Base-by-base conservation (phyloP, 371 early-diverging fungal species). In the Thermomucor indicae-seudaticae region DNA sequence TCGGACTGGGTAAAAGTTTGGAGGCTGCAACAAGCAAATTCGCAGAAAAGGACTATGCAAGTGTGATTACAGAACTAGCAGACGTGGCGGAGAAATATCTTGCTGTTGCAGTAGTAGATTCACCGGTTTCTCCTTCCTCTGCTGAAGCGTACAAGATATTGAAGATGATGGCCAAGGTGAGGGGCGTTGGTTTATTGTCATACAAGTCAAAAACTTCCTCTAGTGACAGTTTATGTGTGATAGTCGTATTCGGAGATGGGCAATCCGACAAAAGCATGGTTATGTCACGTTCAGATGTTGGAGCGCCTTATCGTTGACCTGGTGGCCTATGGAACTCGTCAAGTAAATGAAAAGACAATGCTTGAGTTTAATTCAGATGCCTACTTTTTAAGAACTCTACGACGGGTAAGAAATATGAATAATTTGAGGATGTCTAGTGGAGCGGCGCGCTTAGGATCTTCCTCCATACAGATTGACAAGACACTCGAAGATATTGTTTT, bases 11-110 rank as follows among this genome's bases (percentile, higher is more conserved):
- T 4, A 62, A 59, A n/a, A n/a, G 57, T 8, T 35, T 61, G 28
- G 44, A 71, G 30, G 65, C 68, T 7, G 79, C 79, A 2, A 67
- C 66, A 22, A 49, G 62, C 24, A 57, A 70, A 34, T 70, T 72
- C 46, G 61, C 45, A 2, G 56, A 63, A 10, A 59, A 67, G 17
- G 74, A 81, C 22, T 79, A 67, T 47, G 29, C 25, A 22, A 68
- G 67, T 0, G 80, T 82, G 3, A 58, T 81, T 49, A 48, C 63
- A 4, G 62, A 70, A 23, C 48, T 84, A 14, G 70, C 62, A 34
- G 32, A 41, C 11, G 17, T 57, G 3, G 48, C 68, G 1, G 44
- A 48, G 22, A 46, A 47, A 14, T 53, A 52, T 16, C 19, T 58
- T 6, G 31, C n/a, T n/a, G n/a, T n/a, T n/a, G n/a, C n/a, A n/a